A percentile compares a stretch with the other conserved stretches of the same genome.
phyloP scores from a whole-genome alignment of 1,284 basidiomycete species.

The Trametes pubescens region DNA sequence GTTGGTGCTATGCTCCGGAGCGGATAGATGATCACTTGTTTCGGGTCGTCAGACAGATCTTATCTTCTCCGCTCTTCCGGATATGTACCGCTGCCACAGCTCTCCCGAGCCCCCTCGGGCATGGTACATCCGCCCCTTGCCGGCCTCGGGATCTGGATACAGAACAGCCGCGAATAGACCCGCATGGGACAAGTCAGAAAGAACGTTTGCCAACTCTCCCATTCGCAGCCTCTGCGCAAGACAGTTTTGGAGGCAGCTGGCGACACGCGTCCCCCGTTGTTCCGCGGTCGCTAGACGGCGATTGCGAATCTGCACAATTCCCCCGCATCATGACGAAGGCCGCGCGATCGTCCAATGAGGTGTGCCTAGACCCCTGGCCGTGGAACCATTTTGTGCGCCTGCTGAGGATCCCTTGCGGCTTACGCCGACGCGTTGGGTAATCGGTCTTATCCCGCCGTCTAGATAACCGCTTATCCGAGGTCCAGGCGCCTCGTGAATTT shows the following conservation, averaged over 20 bases:
- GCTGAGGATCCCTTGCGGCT: slow-evolving; percentile 4
- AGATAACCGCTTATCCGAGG: slow-evolving; percentile 14
- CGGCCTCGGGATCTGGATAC: slow-evolving; percentile 13
- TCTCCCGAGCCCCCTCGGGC: background rate
- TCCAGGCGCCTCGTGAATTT: slow-evolving; percentile 1
- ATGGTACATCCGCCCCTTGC: slow-evolving; percentile 11
- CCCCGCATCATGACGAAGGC: slow-evolving; percentile 35
- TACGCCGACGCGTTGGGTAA: background rate
- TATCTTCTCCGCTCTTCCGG: slow-evolving; percentile 20
- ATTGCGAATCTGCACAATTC: slow-evolving; percentile 24
- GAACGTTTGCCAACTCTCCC: background rate
- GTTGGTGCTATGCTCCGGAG: slow-evolving; percentile 21
- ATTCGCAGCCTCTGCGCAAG: background rate
- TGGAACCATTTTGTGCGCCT: slow-evolving; percentile 14
- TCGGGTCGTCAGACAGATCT: slow-evolving; percentile 26
- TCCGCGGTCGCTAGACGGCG: slow-evolving; percentile 12
- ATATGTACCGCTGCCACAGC: slow-evolving; percentile 10
- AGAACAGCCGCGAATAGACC: slow-evolving; percentile 1
- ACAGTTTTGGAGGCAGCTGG: background rate
- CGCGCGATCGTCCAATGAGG: slow-evolving; percentile 23
- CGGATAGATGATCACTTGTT: slow-evolving; percentile 12
- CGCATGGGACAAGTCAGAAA: background rate
- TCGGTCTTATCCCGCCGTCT: slow-evolving; percentile 2
- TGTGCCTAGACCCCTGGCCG: slow-evolving; percentile 19
- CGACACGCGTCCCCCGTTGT: slow-evolving; percentile 15